These are phyloP conservation scores for Poterioochromonas sp. DNA, from an alignment of 352 stramenopile species.

Conservation along the genomic window DNA sequence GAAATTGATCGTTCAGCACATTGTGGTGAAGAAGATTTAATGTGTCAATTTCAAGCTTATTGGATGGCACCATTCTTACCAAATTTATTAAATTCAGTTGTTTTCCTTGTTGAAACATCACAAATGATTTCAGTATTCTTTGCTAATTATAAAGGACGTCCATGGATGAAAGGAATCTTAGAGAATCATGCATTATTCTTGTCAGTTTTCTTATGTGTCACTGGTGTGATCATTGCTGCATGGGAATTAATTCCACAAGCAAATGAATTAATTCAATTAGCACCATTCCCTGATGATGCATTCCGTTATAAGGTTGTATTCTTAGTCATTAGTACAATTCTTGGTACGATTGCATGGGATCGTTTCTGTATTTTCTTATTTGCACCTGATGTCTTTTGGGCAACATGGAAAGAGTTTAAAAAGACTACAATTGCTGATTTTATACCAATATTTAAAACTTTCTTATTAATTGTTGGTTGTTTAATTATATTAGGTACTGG, in stretches of 20 bases:
- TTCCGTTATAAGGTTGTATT: slow-evolving; percentile 53
- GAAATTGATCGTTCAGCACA: slow-evolving; percentile 49
- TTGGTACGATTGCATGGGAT: slow-evolving; percentile 16
- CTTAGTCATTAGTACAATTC: not conserved
- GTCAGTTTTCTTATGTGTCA: slow-evolving; percentile 71
- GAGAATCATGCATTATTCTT: slow-evolving; percentile 91
- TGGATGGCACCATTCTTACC: slow-evolving; percentile 74
- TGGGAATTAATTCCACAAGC: slow-evolving; percentile 56
- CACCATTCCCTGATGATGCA: slow-evolving; percentile 61
- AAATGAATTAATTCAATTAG: slow-evolving; percentile 72
- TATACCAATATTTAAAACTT: slow-evolving; percentile 6
- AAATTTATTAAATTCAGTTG: slow-evolving; percentile 94
- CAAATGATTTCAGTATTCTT: slow-evolving; percentile 87
- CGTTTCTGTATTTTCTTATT: not conserved
- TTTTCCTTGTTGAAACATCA: slow-evolving; percentile 90
- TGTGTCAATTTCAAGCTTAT: slow-evolving; percentile 24
- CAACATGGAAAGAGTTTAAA: not conserved
- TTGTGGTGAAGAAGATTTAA: slow-evolving; percentile 26
- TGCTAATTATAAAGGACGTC: slow-evolving; percentile 94
- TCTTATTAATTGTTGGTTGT: not conserved
- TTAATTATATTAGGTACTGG: not conserved
- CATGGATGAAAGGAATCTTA: slow-evolving; percentile 96
- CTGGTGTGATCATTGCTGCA: slow-evolving; percentile 66
- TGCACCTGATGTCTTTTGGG: not conserved
- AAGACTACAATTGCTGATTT: not conserved